Percentiles rank a stretch among this genome's conserved stretches.
Conservation (phyloP, 2,329 filamentous ascomycete species). For the Colletotrichum lentis region DNA sequence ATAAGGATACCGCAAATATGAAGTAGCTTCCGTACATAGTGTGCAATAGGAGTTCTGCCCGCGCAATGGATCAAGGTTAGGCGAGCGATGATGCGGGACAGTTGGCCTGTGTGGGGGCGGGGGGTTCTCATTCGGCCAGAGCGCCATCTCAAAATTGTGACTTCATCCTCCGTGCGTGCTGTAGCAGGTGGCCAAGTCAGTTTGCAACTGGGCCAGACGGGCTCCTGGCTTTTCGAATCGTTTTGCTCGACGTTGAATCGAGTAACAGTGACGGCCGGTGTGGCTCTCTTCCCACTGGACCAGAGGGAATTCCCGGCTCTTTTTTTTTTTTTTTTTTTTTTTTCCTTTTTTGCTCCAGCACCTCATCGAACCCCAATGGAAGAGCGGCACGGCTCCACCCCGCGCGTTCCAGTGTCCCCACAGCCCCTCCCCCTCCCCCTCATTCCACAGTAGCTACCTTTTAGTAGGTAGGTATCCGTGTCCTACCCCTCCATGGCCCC, state of each 20-base stretch:
- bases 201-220: background rate
- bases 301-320: constrained; percentile 28
- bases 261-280: no score
- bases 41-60: background rate
- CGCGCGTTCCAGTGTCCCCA: constrained; percentile 17
- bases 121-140: background rate
- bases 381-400: constrained; percentile 8
- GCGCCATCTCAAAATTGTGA: background rate
- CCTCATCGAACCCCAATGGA: constrained; percentile 6
- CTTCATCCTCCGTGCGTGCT: background rate
- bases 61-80: background rate
- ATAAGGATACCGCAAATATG: no score
- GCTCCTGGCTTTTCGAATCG: background rate
- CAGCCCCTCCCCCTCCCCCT: constrained; percentile 31
- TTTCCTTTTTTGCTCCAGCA: no score
- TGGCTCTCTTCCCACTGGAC: background rate
- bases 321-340: no score
- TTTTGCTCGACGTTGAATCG: background rate
- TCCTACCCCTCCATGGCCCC: constrained; percentile 19
- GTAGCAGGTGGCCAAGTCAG: background rate
- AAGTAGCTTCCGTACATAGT: background rate
- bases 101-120: constrained; percentile 20
- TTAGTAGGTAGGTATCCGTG: no score
- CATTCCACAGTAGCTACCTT: constrained; percentile 5
- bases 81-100: constrained; percentile 22